Base-by-base conservation (phyloP, 2,329 filamentous ascomycete species). In the Orbilia quercus region DNA sequence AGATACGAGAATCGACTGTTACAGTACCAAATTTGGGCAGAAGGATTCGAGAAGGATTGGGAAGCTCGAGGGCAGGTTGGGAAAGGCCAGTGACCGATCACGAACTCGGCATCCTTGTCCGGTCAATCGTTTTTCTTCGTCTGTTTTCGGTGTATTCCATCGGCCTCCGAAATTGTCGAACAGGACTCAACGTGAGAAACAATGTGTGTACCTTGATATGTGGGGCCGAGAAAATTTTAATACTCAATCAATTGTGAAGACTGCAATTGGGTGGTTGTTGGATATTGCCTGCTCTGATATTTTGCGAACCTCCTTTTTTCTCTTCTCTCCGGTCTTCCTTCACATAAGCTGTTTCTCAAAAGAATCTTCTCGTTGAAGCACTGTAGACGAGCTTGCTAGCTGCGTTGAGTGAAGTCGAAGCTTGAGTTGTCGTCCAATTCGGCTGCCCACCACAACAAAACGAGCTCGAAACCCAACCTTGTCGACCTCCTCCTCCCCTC, bases 401-500 rank as follows among this genome's bases (percentile, higher is more conserved):
- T 23, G 20, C 25, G n/a, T 31, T 31, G 5, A 7, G 16, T 11
- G 38, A 47, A 22, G 16, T 36, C 11, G 22, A 12, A 45, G 40
- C 22, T 45, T 25, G 54, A 14, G 20, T 53, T 22, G 28, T n/a
- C n/a, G n/a, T n/a, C 28, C 31, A 44, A 20, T 71, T 57, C 40
- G 40, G 47, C 36, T 42, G 22, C n/a, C 20, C 36, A 48, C 31
- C 20, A 51, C 45, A 50, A 65, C 51, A 72, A 59, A 64, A 65
- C 59, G 58, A 72, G 53, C 70, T 74, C 63, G 57, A 74, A 63
- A 67, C 51, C 42, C 59, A 74, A 74, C 53, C 63, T 73, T 63
- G 58, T 63, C 70, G 57, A 67, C 62, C 74, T 71, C 67, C 67
- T 64, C 59, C 71, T 72, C 69, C 67, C 38, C 42, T n/a, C n/a